A percentile compares a stretch with the other conserved stretches of the same genome.
phyloP scores from a whole-genome alignment of 257 asterid genomes.

The Forsythia viridissima region DNA sequence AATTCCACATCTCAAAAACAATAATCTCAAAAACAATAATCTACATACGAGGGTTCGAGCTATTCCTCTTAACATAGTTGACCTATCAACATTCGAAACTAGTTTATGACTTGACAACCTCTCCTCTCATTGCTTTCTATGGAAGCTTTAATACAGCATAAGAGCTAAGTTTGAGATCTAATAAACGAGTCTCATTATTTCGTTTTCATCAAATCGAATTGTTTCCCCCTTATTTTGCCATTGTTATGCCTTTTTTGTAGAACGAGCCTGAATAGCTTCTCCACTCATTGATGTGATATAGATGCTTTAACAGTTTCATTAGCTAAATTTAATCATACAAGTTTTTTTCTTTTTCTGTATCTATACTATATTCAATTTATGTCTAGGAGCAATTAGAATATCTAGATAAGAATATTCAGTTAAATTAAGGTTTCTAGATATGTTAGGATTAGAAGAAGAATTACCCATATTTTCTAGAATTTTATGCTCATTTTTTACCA shows the following conservation, averaged over 20 bases:
- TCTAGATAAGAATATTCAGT: neutral
- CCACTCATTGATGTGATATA: neutral
- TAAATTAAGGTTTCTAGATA: neutral
- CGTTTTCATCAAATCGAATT: neutral
- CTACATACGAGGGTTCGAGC: too few relatives aligned
- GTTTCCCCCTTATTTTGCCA: neutral
- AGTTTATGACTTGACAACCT: too few relatives aligned
- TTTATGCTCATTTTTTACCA: neutral
- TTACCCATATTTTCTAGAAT: neutral
- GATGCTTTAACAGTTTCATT: neutral
- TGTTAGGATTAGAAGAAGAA: neutral
- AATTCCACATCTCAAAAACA: neutral
- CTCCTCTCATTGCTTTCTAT: too few relatives aligned
- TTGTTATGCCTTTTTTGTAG: neutral
- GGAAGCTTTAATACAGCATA: too few relatives aligned
- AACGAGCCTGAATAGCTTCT: neutral
- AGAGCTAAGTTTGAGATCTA: neutral
- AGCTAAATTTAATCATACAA: neutral
- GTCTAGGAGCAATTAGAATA: neutral
- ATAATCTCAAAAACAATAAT: too few relatives aligned
- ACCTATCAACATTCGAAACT: too few relatives aligned
- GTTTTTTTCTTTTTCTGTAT: neutral
- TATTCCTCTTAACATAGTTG: too few relatives aligned
- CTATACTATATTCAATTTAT: neutral
- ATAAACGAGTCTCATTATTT: neutral